phyloP scores from a whole-genome alignment of 2,329 filamentous ascomycete genomes.

The Diaporthe vexans region DNA sequence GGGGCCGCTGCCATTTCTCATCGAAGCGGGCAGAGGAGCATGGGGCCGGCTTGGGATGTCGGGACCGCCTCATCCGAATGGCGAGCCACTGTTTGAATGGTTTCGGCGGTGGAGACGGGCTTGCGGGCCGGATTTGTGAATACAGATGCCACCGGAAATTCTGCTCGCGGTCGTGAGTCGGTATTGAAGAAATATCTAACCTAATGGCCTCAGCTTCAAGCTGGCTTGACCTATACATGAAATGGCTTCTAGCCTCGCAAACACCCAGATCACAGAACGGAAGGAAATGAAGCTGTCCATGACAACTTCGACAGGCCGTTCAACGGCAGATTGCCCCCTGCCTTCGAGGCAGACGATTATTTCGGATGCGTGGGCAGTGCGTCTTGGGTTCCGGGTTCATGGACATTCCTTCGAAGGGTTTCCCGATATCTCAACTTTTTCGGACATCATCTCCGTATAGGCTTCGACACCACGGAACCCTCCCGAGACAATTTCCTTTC shows the following conservation, averaged over 20 bases:
- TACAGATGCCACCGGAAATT: slow-evolving; percentile 6
- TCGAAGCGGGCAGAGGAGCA: neutral
- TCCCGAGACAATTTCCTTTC: neutral
- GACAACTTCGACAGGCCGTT: slow-evolving; percentile 11
- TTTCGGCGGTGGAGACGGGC: slow-evolving; percentile 8
- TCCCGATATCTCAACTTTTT: too few relatives aligned
- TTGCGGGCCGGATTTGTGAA: neutral
- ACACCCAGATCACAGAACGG: neutral
- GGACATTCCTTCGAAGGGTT: neutral
- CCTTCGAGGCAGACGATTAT: neutral
- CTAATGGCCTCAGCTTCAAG: neutral
- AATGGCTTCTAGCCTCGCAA: slow-evolving; percentile 22
- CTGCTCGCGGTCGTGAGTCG: neutral
- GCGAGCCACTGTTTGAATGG: neutral
- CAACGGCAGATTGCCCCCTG: neutral
- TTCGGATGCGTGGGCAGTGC: neutral
- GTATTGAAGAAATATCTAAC: neutral
- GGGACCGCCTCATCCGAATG: neutral
- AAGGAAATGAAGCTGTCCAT: neutral
- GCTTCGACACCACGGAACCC: neutral
- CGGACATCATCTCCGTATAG: neutral
- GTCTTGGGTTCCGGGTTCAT: neutral
- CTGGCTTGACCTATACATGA: neutral
- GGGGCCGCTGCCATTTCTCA: neutral
- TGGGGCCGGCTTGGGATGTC: neutral